Conservation (phyloP, 2,329 filamentous ascomycete genomes). For the Pleochaeta shiraiana region DNA sequence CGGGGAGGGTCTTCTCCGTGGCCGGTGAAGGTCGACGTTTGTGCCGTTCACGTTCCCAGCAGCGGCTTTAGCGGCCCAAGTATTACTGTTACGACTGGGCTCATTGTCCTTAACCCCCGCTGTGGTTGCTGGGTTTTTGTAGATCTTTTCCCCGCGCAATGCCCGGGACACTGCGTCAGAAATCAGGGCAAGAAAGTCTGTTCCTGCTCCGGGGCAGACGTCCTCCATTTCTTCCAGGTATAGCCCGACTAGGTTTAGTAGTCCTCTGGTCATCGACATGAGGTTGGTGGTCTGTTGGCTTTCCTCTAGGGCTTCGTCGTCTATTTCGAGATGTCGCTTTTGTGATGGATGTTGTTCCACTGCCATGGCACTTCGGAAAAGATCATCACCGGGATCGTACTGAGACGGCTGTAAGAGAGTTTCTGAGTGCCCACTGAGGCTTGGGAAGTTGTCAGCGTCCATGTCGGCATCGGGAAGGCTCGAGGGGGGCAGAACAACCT, state of each 20-base stretch:
- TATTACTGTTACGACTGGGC: background rate
- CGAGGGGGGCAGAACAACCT: background rate
- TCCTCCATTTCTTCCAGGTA: background rate
- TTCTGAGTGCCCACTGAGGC: background rate
- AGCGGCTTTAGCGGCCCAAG: background rate
- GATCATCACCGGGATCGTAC: background rate
- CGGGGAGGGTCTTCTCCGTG: background rate
- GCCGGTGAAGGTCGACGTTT: background rate
- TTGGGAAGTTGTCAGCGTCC: background rate
- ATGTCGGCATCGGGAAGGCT: background rate
- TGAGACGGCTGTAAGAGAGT: background rate
- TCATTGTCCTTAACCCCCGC: background rate
- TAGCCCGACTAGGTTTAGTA: background rate
- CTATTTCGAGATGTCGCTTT: background rate
- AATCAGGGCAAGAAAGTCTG: background rate
- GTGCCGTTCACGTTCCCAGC: background rate
- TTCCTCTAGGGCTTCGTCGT: background rate
- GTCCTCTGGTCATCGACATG: background rate
- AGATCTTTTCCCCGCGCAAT: background rate
- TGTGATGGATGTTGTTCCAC: background rate
- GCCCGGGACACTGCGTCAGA: background rate
- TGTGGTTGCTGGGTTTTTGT: background rate
- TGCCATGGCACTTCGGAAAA: background rate
- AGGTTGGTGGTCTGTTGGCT: background rate
- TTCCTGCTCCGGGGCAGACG: background rate